Evolutionary conservation across 2,329 filamentous ascomycete genomes (phyloP).

Genomic region (Aspergillus novofumigatus): DNA sequence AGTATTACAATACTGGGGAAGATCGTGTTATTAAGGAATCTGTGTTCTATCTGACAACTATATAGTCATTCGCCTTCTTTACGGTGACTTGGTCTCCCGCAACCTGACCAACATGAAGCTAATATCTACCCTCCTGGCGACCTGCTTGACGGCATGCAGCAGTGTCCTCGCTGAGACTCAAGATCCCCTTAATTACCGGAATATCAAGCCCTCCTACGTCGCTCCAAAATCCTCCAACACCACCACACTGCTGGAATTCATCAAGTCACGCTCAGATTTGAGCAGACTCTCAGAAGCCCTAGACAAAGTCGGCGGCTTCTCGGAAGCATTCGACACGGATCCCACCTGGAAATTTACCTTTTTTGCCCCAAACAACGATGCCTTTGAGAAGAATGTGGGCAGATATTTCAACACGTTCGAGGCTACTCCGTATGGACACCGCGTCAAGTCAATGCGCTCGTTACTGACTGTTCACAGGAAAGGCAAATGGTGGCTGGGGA

Average conservation of each 20-base stretch:
- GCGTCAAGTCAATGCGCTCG: neutral
- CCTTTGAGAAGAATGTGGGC: conserved; percentile 25
- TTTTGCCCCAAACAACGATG: conserved; percentile 28
- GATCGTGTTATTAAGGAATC: too few relatives aligned
- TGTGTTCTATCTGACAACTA: too few relatives aligned
- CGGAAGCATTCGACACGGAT: conserved; percentile 24
- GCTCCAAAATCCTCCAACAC: neutral
- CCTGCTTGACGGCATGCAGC: neutral
- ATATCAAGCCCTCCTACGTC: neutral
- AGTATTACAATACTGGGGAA: too few relatives aligned
- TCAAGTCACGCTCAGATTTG: neutral
- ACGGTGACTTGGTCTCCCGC: too few relatives aligned
- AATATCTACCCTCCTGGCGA: neutral
- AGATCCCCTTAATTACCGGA: neutral
- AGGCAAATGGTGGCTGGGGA: conserved; percentile 7
- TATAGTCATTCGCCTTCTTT: too few relatives aligned
- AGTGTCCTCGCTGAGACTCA: neutral
- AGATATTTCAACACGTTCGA: conserved; percentile 15
- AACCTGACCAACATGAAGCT: neutral
- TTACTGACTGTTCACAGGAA: neutral
- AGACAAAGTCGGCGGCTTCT: conserved; percentile 19
- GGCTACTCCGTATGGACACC: neutral
- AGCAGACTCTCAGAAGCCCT: neutral
- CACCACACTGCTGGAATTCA: neutral
- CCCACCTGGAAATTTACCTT: conserved; percentile 28